Evolutionary conservation across 768 basidiomycete species (phyloP).

Genomic region (Brasilioporus rufonigricans): DNA sequence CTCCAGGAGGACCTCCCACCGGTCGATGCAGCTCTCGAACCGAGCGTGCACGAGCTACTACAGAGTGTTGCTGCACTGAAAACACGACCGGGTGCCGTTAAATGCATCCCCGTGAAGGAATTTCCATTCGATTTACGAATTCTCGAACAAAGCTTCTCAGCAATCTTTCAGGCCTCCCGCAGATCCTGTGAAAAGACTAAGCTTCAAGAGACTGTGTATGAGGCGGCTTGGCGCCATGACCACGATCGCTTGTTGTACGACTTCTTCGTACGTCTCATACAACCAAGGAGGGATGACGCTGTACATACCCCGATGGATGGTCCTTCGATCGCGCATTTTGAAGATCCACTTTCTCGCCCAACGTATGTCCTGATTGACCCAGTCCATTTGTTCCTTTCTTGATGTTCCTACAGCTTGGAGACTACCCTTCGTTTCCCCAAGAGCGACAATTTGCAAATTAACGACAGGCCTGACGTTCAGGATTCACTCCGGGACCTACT

Average conservation of each 20-base stretch:
- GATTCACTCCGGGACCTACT: not conserved
- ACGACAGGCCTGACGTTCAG: accelerated
- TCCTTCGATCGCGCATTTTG: not conserved
- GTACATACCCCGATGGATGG: no score
- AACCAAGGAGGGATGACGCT: not conserved
- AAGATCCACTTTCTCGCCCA: slow-evolving; percentile 3
- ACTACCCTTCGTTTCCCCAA: not conserved
- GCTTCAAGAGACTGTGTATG: not conserved
- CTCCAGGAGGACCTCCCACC: slow-evolving; percentile 6
- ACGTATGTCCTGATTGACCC: not conserved
- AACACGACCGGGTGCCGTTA: not conserved
- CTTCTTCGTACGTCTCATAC: slow-evolving; percentile 5
- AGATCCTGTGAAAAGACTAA: slow-evolving; percentile 5
- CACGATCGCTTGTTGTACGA: slow-evolving; percentile 10
- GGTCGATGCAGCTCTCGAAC: slow-evolving; percentile 9
- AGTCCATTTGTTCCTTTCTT: not conserved
- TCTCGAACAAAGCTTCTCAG: slow-evolving; percentile 8
- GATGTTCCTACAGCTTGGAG: not conserved
- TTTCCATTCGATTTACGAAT: slow-evolving; percentile 6
- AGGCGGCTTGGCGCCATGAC: slow-evolving; percentile 6
- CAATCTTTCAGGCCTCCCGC: slow-evolving; percentile 9
- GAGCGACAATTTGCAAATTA: not conserved
- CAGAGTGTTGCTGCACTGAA: not conserved
- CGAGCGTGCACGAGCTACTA: slow-evolving; percentile 2
- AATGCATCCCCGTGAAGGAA: not conserved